Evolutionary conservation across 768 basidiomycete genomes (phyloP), one percentile per base, ranked within the genome.

Genomic region (Termitomyces sp.): DNA sequence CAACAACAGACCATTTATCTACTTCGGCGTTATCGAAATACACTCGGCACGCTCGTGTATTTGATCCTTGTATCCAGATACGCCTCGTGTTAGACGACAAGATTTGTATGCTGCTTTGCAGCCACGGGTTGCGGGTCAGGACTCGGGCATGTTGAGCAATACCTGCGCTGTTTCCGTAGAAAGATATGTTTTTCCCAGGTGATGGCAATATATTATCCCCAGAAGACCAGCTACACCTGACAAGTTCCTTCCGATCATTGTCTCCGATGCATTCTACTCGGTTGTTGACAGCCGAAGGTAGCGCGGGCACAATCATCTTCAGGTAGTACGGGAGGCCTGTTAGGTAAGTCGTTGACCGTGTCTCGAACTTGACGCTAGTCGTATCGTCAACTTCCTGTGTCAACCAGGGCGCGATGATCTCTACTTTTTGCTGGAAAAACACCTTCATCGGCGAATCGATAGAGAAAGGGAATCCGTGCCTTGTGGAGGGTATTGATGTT

Each of bases 371-470:
- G 36, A 47, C n/a, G 15, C 38, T 48, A n/a, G n/a, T 40, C 31
- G 40, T 38, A 40, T 50, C 11, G 29, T 17, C 36, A 10, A 50
- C 50, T 17, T 59, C 65, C 2, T 68, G 67, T 8, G 72, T 60
- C 9, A 66, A 60, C 46, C 71, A 63, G 15, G 65, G 55, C 38
- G 68, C 69, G 31, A 67, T 60, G 36, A 74, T 66, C 52, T 80
- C 74, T 6, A 91, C 74, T 1, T 69, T 76, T 68, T 92, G 91
- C 53, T 79, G 79, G 78, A 92, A 93, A 72, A 79, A 90, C 1
- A 91, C 72, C 64, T 90, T 91, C 67, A 92, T 73, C 0, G 89
- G 90, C 5, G 81, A 71, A 25, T 80, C 70, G 45, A 77, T 72
- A 15, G 82, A 81, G 76, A 93, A 92, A 0, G 91, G 91, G 73